phyloP scores from a whole-genome alignment of 305 asterid genomes.

The Nicotiana rustica region DNA sequence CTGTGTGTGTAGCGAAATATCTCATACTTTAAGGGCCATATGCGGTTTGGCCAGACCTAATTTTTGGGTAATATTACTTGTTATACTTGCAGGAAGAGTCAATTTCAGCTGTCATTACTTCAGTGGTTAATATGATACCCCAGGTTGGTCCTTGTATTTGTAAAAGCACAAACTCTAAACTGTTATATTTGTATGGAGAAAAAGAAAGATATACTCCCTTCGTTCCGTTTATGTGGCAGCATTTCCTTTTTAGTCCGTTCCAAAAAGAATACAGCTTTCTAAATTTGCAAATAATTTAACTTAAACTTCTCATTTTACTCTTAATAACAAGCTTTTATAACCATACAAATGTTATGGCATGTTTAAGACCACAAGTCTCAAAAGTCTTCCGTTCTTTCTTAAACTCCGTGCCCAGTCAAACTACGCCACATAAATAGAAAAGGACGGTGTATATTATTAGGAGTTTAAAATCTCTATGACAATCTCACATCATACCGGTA shows the following conservation, averaged over 20 bases:
- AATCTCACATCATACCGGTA: background rate
- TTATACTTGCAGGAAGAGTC: slow-evolving; percentile 82
- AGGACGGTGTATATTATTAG: background rate
- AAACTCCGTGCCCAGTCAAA: background rate
- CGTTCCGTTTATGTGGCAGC: slow-evolving; percentile 32
- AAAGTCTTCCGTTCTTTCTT: slow-evolving; percentile 7
- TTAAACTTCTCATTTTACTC: slow-evolving; percentile 13
- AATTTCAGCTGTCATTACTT: slow-evolving; percentile 87
- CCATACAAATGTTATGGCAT: slow-evolving; percentile 12
- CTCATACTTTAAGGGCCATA: background rate
- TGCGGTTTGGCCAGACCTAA: slow-evolving; percentile 22
- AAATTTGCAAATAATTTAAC: slow-evolving; percentile 10
- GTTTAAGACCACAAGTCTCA: background rate
- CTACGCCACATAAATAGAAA: slow-evolving; percentile 18
- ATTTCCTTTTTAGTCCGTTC: background rate
- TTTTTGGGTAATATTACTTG: slow-evolving; percentile 29
- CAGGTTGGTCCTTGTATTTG: slow-evolving; percentile 63
- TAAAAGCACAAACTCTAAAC: background rate
- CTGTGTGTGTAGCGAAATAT: background rate
- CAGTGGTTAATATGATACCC: slow-evolving; percentile 96
- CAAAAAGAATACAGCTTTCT: background rate
- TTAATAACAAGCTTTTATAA: slow-evolving; percentile 2
- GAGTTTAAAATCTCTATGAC: background rate
- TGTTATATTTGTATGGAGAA: slow-evolving; percentile 6
- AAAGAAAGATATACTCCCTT: slow-evolving; percentile 28